phyloP scores from a whole-genome alignment of 1,284 basidiomycete genomes.

The Marasmius fiardii region DNA sequence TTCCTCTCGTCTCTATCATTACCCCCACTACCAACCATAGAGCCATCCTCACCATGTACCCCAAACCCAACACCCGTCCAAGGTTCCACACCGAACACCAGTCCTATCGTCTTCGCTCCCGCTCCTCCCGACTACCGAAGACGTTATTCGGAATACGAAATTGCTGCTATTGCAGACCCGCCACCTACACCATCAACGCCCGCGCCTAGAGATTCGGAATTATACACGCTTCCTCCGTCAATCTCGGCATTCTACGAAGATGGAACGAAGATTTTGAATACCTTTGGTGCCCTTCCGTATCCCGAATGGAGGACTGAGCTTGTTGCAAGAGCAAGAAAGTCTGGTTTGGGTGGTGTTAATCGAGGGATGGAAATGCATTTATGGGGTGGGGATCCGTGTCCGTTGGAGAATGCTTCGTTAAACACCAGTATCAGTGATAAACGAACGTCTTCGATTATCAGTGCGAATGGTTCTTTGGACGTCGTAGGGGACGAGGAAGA shows the following conservation, averaged over 20 bases:
- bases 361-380: conserved; percentile 47
- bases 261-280: background rate
- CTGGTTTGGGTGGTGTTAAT: conserved; percentile 53
- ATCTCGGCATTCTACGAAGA: background rate
- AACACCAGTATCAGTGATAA: background rate
- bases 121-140: background rate
- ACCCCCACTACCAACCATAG: conserved; percentile 20
- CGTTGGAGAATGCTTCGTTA: background rate
- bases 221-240: background rate
- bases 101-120: conserved; percentile 2
- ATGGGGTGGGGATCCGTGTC: conserved; percentile 21
- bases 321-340: conserved; percentile 44
- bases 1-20: conserved; percentile 35
- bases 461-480: background rate
- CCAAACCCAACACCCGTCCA: background rate
- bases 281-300: conserved; percentile 44
- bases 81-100: background rate
- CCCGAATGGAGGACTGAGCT: conserved; percentile 59
- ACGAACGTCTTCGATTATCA: background rate
- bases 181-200: background rate
- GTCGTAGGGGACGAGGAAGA: conserved; percentile 1
- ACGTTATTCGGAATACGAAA: background rate
- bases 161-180: background rate
- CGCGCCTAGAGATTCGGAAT: background rate
- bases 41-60: conserved; percentile 11